Evolutionary conservation across 306 rosid genomes (phyloP).

Genomic region (Sechiopsis laciniata): DNA sequence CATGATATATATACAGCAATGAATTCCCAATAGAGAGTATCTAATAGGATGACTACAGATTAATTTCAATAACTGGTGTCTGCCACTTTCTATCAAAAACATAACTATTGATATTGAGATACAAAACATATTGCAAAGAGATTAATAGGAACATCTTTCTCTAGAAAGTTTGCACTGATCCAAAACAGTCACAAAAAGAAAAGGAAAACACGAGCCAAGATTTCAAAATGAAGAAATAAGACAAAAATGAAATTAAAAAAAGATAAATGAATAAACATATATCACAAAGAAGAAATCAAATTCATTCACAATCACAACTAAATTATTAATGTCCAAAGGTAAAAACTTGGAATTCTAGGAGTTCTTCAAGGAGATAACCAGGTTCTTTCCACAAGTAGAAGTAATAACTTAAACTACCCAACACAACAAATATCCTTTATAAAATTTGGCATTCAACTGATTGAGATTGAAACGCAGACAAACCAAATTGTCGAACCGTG

Average conservation of each 20-base stretch:
- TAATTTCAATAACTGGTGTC: not conserved
- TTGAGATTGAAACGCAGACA: not conserved
- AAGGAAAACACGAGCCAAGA: not conserved
- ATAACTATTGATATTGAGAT: not conserved
- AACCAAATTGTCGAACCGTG: not conserved
- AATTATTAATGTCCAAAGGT: not conserved
- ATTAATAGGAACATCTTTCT: not conserved
- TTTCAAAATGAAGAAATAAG: not conserved
- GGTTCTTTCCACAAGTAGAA: not conserved
- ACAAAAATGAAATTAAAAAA: not conserved
- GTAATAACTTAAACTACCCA: not conserved
- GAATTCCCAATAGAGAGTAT: not conserved
- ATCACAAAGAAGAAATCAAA: not conserved
- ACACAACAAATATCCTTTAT: not conserved
- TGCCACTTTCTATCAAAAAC: not conserved
- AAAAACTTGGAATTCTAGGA: not conserved
- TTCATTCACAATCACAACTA: not conserved
- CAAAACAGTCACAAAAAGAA: not conserved
- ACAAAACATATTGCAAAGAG: not conserved
- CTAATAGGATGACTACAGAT: not conserved
- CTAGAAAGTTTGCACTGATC: not conserved
- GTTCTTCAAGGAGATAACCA: not conserved
- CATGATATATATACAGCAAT: not conserved
- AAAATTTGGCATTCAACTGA: not conserved
- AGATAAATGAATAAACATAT: not conserved